Evolutionary conservation across 306 rosid species (phyloP).

Genomic region (Potentilla sterilis): DNA sequence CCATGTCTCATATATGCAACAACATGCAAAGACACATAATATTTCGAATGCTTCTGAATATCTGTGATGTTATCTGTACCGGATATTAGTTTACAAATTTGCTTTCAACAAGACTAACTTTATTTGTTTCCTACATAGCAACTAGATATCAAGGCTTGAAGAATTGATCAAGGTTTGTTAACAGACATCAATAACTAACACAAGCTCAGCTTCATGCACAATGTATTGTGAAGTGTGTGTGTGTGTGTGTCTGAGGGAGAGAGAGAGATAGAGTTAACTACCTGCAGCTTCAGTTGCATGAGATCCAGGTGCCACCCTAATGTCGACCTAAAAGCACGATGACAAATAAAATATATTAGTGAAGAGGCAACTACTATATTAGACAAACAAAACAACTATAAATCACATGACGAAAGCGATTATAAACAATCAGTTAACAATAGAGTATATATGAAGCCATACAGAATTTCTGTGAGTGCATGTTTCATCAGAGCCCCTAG

Average conservation of each 20-base stretch:
- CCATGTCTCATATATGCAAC: background rate
- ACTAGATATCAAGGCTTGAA: background rate
- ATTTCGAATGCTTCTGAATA: background rate
- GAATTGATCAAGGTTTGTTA: background rate
- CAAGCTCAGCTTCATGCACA: background rate
- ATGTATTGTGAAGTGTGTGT: background rate
- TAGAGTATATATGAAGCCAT: background rate
- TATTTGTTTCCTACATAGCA: background rate
- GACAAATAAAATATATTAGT: background rate
- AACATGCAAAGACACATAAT: background rate
- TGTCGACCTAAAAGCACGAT: constrained; percentile 66
- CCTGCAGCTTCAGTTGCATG: constrained; percentile 92
- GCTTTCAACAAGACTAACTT: background rate
- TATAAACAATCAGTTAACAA: background rate
- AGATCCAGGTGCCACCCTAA: constrained; percentile 92
- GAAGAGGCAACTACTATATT: background rate
- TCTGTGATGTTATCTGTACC: background rate
- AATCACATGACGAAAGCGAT: background rate
- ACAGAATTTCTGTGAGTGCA: too few species aligned
- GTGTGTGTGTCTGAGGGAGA: background rate
- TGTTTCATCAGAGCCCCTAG: too few species aligned
- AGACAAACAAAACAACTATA: background rate
- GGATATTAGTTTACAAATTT: background rate
- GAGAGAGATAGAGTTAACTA: constrained; percentile 21
- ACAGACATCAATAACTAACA: background rate